These are phyloP conservation scores for Xylogone sp. DNA, from an alignment of 2,329 filamentous ascomycete genomes.

Conservation along the genomic window DNA sequence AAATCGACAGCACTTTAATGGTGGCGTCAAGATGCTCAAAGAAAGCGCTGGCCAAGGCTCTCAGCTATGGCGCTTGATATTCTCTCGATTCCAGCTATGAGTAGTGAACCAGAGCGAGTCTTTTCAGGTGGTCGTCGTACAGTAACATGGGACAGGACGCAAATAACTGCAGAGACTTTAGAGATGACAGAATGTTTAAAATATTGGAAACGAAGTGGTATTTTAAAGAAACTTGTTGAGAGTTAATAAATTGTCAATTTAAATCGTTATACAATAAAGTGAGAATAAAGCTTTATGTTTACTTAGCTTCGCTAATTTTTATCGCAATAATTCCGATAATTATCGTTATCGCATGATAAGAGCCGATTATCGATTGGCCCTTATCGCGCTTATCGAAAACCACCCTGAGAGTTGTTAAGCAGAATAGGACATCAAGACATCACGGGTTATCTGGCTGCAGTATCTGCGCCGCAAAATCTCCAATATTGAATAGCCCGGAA, in stretches of 20 bases:
- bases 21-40: conserved; percentile 4
- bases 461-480: neutral
- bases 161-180: neutral
- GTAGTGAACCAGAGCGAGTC: conserved; percentile 5
- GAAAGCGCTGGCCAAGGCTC: conserved; percentile 1
- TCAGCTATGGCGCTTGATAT: conserved; percentile 7
- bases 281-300: too few species aligned
- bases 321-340: too few species aligned
- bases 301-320: too few species aligned
- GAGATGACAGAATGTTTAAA: conserved; percentile 5
- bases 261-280: too few species aligned
- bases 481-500: neutral
- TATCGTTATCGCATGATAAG: too few species aligned
- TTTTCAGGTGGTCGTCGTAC: conserved; percentile 5
- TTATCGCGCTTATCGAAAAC: too few species aligned
- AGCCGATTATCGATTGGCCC: too few species aligned
- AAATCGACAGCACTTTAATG: conserved; percentile 1
- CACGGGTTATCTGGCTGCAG: neutral
- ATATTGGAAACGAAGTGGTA: neutral
- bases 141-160: neutral
- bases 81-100: conserved; percentile 6
- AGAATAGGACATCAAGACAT: neutral
- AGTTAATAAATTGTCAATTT: too few species aligned
- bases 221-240: too few species aligned
- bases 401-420: neutral